Evolutionary conservation across 805 yeast species (phyloP).

Genomic region (Wickerhamomyces silvicola): DNA sequence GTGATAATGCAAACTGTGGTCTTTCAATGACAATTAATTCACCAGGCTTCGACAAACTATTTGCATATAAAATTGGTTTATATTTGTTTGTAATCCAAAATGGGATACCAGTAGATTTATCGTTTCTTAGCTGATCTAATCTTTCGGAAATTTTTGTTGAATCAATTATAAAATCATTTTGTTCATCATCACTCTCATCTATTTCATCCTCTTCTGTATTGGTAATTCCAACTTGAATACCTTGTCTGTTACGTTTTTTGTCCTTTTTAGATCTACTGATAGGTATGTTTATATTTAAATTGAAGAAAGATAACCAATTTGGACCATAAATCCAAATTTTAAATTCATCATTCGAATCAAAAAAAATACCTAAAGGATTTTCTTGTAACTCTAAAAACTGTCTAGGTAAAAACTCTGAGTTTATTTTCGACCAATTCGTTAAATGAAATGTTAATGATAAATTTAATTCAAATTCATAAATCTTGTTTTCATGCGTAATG

Average conservation of each 20-base stretch:
- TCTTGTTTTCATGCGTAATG: constrained; percentile 65
- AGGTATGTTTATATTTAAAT: constrained; percentile 53
- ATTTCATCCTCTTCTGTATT: constrained; percentile 27
- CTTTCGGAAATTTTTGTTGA: constrained; percentile 5
- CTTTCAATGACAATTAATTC: constrained; percentile 74
- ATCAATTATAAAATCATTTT: constrained; percentile 12
- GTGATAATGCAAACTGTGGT: constrained; percentile 52
- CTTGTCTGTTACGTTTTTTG: constrained; percentile 36
- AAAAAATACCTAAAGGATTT: constrained; percentile 67
- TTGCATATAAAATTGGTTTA: constrained; percentile 62
- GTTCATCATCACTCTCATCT: constrained; percentile 21
- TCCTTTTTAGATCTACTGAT: constrained; percentile 25
- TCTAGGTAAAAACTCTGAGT: constrained; percentile 68
- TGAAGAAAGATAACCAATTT: constrained; percentile 73
- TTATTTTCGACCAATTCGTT: constrained; percentile 75
- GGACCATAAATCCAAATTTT: constrained; percentile 85
- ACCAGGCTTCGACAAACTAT: constrained; percentile 38
- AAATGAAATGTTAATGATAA: constrained; percentile 23
- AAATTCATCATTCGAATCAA: constrained; percentile 31
- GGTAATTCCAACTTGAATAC: constrained; percentile 34
- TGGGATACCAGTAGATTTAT: constrained; percentile 32
- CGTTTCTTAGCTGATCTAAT: constrained; percentile 10
- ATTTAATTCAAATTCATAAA: constrained; percentile 57
- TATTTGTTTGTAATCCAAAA: constrained; percentile 77
- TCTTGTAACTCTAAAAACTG: constrained; percentile 53